Evolutionary conservation across 768 basidiomycete genomes (phyloP).

Genomic region (Podaxis sp.): DNA sequence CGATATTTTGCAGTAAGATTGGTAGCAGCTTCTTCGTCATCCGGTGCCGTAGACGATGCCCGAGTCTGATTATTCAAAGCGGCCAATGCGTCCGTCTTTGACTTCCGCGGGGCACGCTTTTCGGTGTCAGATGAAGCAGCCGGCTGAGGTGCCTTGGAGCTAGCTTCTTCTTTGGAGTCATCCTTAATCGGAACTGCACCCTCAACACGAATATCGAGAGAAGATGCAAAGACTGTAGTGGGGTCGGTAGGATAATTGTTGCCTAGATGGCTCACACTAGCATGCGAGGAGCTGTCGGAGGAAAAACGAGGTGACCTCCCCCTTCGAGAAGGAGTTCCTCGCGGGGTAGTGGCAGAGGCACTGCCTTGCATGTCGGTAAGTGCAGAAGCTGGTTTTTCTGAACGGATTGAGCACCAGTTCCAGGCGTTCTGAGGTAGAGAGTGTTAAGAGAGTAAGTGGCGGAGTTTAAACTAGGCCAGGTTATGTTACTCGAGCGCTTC

Average conservation of each 20-base stretch:
- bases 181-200: constrained; percentile 65
- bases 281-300: constrained; percentile 44
- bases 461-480: constrained; percentile 43
- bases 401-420: constrained; percentile 32
- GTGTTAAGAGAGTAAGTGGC: constrained; percentile 41
- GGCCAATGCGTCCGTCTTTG: constrained; percentile 83
- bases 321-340: constrained; percentile 61
- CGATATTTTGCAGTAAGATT: constrained; percentile 48
- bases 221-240: constrained; percentile 57
- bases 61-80: constrained; percentile 70
- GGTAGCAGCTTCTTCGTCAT: constrained; percentile 48
- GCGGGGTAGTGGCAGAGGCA: constrained; percentile 44
- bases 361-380: constrained; percentile 42
- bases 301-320: constrained; percentile 60
- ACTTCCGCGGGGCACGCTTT: constrained; percentile 82
- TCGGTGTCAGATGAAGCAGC: constrained; percentile 39
- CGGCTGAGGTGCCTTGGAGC: constrained; percentile 34
- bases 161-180: constrained; percentile 36
- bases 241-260: constrained; percentile 51
- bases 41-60: constrained; percentile 52
- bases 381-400: constrained; percentile 33
- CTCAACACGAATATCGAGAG: constrained; percentile 75
- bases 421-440: constrained; percentile 39
- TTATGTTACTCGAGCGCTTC: constrained; percentile 44
- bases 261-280: constrained; percentile 42